Evolutionary conservation across 106 monocot genomes (phyloP), one percentile per base, ranked within the genome.

Genomic region (Phalaenopsis aphrodite): DNA sequence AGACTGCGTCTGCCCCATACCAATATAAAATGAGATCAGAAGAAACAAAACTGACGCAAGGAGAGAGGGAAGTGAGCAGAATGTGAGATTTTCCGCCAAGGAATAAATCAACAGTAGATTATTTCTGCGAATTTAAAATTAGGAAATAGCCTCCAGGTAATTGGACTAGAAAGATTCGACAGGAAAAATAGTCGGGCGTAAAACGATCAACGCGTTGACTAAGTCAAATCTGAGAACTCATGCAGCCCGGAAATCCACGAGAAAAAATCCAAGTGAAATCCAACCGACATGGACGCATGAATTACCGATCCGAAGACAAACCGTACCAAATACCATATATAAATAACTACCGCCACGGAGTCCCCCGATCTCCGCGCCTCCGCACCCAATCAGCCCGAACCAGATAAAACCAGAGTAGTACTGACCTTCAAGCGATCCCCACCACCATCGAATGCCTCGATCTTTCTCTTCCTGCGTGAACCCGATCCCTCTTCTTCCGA

Each of bases 381-480:
- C 76, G 4, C 21, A 49, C 17, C 49, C 14, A 69, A 69, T 69
- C 38, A 39, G n/a, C 14, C 36, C 69, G 39, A 69, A 69, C 17
- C 17, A 74, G 17, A 74, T 17, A 49, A 47, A 81, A 37, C 56
- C 17, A 79, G 43, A 74, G 9, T n/a, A 12, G 17, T 72, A 73
- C 55, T 42, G 55, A 71, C 85, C 71, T 49, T 76, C 7, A 18
- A 74, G 1, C 74, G 74, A 21, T 74, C 42, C 18, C 43, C 42
- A 74, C n/a, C 74, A 36, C 42, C 43, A 42, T 17, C 84, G 37
- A 79, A 79, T 16, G 80, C 66, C 18, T 81, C 86, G 84, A 89
- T 89, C 91, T 77, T 84, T 64, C 85, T 55, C 90, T 84, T 80
- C 86, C 77, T 82, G 1, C 3, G 48, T 72, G 8, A 36, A 18